A percentile compares a stretch with the other conserved stretches of the same genome.
Conservation (phyloP, 2,329 filamentous ascomycete species). For the Chaetomium sp. region DNA sequence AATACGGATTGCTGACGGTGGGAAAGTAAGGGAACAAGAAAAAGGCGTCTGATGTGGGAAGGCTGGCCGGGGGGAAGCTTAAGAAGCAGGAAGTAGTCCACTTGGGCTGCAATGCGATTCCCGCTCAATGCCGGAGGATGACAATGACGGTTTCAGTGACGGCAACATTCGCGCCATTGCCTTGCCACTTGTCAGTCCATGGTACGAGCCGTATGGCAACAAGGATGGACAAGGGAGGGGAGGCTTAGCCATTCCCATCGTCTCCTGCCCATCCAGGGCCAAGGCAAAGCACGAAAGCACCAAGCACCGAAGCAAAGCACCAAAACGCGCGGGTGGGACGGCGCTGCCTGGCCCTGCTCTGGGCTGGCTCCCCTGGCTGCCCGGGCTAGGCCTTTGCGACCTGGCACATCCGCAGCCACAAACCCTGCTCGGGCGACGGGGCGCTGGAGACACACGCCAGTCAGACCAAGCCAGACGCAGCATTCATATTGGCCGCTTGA, state of each 20-base stretch:
- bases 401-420: slow-evolving; percentile 8
- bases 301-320: no score
- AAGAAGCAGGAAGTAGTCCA: slow-evolving; percentile 15
- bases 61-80: slow-evolving; percentile 10
- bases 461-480: background rate
- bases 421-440: slow-evolving; percentile 14
- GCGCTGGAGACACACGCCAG: slow-evolving; percentile 9
- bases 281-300: slow-evolving; percentile 8
- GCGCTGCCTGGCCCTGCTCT: slow-evolving; percentile 21
- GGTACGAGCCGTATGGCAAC: slow-evolving; percentile 21
- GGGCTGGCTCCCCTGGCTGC: slow-evolving; percentile 5
- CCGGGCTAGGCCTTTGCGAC: slow-evolving; percentile 14
- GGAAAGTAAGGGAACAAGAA: slow-evolving; percentile 2
- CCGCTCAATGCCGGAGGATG: slow-evolving; percentile 18
- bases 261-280: slow-evolving; percentile 14
- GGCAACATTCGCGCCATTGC: slow-evolving; percentile 27
- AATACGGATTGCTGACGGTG: slow-evolving; percentile 7
- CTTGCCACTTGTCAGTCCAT: slow-evolving; percentile 32
- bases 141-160: slow-evolving; percentile 22
- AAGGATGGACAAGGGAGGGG: slow-evolving; percentile 17
- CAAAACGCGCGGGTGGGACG: slow-evolving; percentile 12
- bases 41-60: slow-evolving; percentile 12
- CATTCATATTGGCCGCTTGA: slow-evolving; percentile 7
- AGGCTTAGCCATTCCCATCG: slow-evolving; percentile 23
- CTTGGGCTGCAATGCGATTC: slow-evolving; percentile 27